Conservation (phyloP, 352 stramenopile genomes). For the Phytophthora melonis region DNA sequence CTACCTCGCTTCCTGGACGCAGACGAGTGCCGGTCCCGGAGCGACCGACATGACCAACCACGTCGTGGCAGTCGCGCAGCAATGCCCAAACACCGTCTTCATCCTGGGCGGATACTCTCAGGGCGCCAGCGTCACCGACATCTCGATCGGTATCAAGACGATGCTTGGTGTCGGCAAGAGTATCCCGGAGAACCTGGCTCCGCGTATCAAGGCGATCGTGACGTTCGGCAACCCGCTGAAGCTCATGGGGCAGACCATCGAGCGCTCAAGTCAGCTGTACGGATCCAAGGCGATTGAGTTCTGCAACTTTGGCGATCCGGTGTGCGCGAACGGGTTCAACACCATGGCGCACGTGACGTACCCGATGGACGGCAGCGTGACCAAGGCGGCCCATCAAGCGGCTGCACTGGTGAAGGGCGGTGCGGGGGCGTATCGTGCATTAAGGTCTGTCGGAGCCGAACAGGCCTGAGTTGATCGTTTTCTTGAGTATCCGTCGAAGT, state of each 20-base stretch:
- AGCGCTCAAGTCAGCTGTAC: constrained; percentile 30
- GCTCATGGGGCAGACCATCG: constrained; percentile 35
- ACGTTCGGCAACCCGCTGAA: constrained; percentile 42
- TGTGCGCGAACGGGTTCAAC: constrained; percentile 38
- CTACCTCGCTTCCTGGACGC: constrained; percentile 26
- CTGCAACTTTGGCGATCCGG: constrained; percentile 36
- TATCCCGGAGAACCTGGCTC: constrained; percentile 28
- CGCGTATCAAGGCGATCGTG: constrained; percentile 44
- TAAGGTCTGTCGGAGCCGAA: too few relatives aligned
- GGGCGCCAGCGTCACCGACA: constrained; percentile 39
- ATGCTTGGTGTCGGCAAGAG: constrained; percentile 19
- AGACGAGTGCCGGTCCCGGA: constrained; percentile 35
- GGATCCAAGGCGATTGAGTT: constrained; percentile 36
- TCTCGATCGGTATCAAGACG: constrained; percentile 40
- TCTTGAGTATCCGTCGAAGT: too few relatives aligned
- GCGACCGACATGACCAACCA: constrained; percentile 45
- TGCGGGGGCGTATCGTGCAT: too few relatives aligned
- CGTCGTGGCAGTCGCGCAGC: constrained; percentile 17
- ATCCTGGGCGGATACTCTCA: constrained; percentile 42
- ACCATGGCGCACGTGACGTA: constrained; percentile 37
- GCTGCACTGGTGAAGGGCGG: constrained; percentile 17
- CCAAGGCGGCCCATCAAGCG: constrained; percentile 23
- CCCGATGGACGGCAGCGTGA: constrained; percentile 36
- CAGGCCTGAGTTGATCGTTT: too few relatives aligned
- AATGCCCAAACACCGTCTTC: constrained; percentile 40